These are phyloP conservation scores for Starmerella potacharoeniae DNA, from an alignment of 805 yeast genomes.

Conservation along the genomic window DNA sequence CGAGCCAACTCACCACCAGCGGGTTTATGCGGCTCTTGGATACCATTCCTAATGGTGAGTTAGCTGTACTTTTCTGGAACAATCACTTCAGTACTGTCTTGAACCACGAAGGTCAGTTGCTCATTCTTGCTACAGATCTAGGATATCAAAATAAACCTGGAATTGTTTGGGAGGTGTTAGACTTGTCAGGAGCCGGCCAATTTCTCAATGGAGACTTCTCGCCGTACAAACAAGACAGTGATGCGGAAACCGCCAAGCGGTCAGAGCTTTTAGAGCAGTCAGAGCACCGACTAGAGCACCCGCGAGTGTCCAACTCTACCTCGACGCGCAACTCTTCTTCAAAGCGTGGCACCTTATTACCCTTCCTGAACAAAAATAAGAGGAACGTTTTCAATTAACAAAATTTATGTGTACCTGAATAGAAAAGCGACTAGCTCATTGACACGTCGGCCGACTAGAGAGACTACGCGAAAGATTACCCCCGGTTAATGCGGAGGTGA, in stretches of 20 bases:
- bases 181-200: slow-evolving; percentile 61
- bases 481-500: too few species aligned
- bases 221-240: slow-evolving; percentile 28
- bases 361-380: too few species aligned
- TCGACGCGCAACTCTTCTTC: too few species aligned
- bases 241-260: slow-evolving; percentile 26
- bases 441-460: too few species aligned
- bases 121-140: slow-evolving; percentile 59
- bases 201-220: slow-evolving; percentile 58
- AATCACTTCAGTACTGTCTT: slow-evolving; percentile 74
- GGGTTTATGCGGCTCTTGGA: slow-evolving; percentile 46
- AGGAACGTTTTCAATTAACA: too few species aligned
- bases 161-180: slow-evolving; percentile 76
- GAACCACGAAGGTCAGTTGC: slow-evolving; percentile 37
- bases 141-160: slow-evolving; percentile 41
- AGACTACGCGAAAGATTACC: too few species aligned
- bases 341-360: too few species aligned
- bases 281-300: too few species aligned
- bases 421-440: too few species aligned
- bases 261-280: slow-evolving; percentile 20
- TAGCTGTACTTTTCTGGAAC: slow-evolving; percentile 72
- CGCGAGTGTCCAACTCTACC: too few species aligned
- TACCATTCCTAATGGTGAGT: slow-evolving; percentile 40
- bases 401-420: too few species aligned
- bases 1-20: slow-evolving; percentile 61